Base-by-base conservation (phyloP, 2,329 filamentous ascomycete species). In the Fusarium sp. region DNA sequence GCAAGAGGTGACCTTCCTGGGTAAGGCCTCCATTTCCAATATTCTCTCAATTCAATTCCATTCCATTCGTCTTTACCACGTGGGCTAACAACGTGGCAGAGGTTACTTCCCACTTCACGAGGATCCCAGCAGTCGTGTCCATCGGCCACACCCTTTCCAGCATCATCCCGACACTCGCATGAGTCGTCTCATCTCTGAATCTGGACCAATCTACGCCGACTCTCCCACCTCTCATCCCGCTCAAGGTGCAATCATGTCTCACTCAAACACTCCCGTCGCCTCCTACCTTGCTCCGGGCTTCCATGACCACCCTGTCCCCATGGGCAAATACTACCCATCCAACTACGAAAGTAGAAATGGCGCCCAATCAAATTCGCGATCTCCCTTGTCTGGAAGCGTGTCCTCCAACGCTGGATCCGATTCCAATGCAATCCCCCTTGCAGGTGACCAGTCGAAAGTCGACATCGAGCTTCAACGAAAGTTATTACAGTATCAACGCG, bases 241-340 rank as follows among this genome's bases (percentile, higher is more conserved):
- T n/a, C 73, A 67, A 47, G 66, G 36, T 35, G 44, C 66, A 47
- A 66, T 68, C 26, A 73, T 72, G 60, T 56, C 70, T 47, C 75
- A 76, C 15, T 68, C 81, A 35, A 83, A 82, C 72, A 85, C 84
- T 12, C 85, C 86, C 12, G 83, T 88, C 39, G 80, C 86, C 14
- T 87, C 87, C 4, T 89, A 88, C 67, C 81, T 86, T 36, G 86
- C 87, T 12, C 84, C 84, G 31, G 87, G 86, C 5, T 81, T 85
- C 41, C 83, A 86, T 55, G 84, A 85, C 41, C 83, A 79, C 39
- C 79, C 83, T 8, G 79, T 89, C 36, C 87, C 89, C 0, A 83
- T 90, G 80, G 89, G 89, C 30, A 91, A 91, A 79, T 91, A 91
- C 74, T 90, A 91, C 65, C 89, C 89, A 1, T 86, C 88, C 31